Conservation (phyloP, 495 filamentous ascomycete genomes). For the Aspergillus affinis region DNA sequence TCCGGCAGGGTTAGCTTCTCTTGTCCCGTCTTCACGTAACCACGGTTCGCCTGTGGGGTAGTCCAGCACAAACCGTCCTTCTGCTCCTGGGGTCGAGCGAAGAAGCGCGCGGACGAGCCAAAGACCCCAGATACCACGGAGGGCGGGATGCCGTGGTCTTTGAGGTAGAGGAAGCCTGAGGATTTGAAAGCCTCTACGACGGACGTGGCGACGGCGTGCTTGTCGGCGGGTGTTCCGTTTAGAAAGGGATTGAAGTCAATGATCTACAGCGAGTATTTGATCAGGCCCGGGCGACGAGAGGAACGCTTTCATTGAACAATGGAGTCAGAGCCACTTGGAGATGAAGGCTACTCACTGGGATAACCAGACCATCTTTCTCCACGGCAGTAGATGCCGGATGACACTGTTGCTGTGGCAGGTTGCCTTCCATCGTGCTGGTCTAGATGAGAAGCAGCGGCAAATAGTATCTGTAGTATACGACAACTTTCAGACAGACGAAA, state of each 20-base stretch:
- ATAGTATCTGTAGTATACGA: not conserved
- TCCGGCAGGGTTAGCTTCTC: constrained; percentile 71
- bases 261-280: constrained; percentile 52
- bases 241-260: constrained; percentile 84
- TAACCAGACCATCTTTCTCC: constrained; percentile 63
- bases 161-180: constrained; percentile 90
- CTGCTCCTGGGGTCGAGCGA: constrained; percentile 62
- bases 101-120: constrained; percentile 71
- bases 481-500: not conserved
- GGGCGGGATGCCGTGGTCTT: constrained; percentile 67
- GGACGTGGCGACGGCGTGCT: constrained; percentile 62
- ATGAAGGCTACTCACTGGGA: constrained; percentile 54
- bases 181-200: constrained; percentile 79
- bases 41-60: constrained; percentile 71
- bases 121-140: constrained; percentile 64
- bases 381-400: constrained; percentile 51
- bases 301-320: too few species aligned
- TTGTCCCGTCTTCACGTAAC: constrained; percentile 72
- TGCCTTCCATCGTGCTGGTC: constrained; percentile 19
- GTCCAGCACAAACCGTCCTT: constrained; percentile 75
- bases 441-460: not conserved
- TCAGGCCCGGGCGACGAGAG: not conserved
- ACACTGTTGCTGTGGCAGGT: constrained; percentile 20
- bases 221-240: constrained; percentile 58
- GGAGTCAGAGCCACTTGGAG: too few species aligned